Evolutionary conservation across 441 rosid genomes (phyloP), one percentile per base, ranked within the genome.

Genomic region (Aleurites moluccanus): DNA sequence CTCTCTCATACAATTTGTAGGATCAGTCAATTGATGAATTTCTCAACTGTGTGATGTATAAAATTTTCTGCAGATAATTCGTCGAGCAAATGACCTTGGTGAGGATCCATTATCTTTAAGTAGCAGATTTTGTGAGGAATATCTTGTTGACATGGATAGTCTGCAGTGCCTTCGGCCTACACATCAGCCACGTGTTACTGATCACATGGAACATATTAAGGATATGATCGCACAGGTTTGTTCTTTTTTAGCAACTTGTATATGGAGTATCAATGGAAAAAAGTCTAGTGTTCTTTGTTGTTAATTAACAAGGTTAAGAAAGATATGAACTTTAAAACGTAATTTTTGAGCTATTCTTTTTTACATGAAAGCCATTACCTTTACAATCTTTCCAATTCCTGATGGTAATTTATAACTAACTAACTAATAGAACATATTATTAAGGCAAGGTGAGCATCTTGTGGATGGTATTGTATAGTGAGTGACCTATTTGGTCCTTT

Each of bases 81-180:
- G 79, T 6, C 86, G 96, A 64, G 91, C 97, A 10, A 92, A 89
- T 75, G 90, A 92, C 74, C 47, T 66, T 38, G 88, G 85, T 16
- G 91, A 87, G 78, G 82, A 90, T 69, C 91, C 97, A 0, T 67
- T 90, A 61, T 75, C 77, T 64, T 76, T 93, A 80, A 93, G 97
- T 74, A 83, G 79, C 30, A 82, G 85, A 9, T 93, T 80, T 78
- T 91, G 98, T 66, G 82, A 88, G 50, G 99, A 92, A 76, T 93
- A 92, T 81, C 75, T 86, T 45, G 80, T 77, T 25, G 99, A 96
- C 81, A 88, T 96, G 99, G 75, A 53, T 70, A 80, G 80, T 73
- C 87, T 96, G 65, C 97, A 85, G 81, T 93, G 98, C 86, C 94
- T 93, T 4, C 78, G 47, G 74, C 99, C 98, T 20, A 90, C 96